These are phyloP conservation scores for Mucor lusitanicus DNA, from an alignment of 371 early-diverging fungal species.

Conservation along the genomic window DNA sequence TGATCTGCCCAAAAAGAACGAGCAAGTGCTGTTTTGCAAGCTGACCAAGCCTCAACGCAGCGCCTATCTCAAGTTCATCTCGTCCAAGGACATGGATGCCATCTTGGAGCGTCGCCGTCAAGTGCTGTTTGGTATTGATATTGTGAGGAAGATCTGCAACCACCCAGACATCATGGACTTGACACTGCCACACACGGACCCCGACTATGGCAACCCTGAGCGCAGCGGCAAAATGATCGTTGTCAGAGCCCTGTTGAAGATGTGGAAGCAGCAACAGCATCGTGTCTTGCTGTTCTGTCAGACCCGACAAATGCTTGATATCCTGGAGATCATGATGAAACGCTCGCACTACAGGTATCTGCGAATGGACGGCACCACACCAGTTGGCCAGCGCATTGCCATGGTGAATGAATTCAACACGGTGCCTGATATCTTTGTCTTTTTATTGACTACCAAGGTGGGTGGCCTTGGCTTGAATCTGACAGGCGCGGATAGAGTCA, in stretches of 20 bases:
- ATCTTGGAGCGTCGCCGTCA: conserved; percentile 86
- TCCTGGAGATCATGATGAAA: conserved; percentile 76
- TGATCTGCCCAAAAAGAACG: conserved; percentile 91
- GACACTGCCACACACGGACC: conserved; percentile 33
- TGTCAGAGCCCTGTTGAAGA: conserved; percentile 76
- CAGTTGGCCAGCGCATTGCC: conserved; percentile 75
- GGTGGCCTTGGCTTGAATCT: conserved; percentile 98
- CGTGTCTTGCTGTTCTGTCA: conserved; percentile 95
- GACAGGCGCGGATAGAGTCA: conserved; percentile 92
- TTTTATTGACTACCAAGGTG: conserved; percentile 96
- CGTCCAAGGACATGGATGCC: conserved; percentile 67
- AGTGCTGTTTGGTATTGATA: conserved; percentile 90
- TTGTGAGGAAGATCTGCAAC: conserved; percentile 96
- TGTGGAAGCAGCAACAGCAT: conserved; percentile 88
- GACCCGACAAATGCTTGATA: conserved; percentile 95
- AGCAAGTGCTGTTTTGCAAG: conserved; percentile 93
- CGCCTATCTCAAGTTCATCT: conserved; percentile 79
- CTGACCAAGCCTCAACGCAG: conserved; percentile 79
- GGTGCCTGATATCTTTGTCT: conserved; percentile 72
- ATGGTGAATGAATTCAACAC: conserved; percentile 92
- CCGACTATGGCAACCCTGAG: conserved; percentile 66
- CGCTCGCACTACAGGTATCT: conserved; percentile 61
- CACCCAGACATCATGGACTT: conserved; percentile 85
- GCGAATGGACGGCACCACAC: conserved; percentile 96
- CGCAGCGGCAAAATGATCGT: conserved; percentile 91